Percentiles rank a stretch among this genome's conserved stretches.
Evolutionary conservation across 2,329 filamentous ascomycete species (phyloP).

Genomic region (Colletotrichum tabaci): DNA sequence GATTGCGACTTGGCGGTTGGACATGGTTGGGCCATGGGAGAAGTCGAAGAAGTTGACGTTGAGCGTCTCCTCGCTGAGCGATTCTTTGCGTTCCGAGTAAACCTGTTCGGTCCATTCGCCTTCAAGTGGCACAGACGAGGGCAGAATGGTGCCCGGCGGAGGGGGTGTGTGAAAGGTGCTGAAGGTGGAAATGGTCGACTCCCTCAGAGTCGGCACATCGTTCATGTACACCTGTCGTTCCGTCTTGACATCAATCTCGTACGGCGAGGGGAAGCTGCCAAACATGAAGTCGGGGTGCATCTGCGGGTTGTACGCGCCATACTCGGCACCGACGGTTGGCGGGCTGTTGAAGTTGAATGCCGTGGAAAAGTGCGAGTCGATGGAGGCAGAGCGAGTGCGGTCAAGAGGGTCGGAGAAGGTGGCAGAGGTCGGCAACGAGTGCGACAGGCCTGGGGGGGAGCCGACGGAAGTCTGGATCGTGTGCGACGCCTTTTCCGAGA

Average conservation of each 20-base stretch:
- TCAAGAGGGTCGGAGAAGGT: slow-evolving; percentile 83
- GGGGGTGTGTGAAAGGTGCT: slow-evolving; percentile 90
- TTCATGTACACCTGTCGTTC: slow-evolving; percentile 95
- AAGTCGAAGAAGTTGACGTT: slow-evolving; percentile 90
- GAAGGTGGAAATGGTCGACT: slow-evolving; percentile 93
- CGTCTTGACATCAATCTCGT: slow-evolving; percentile 96
- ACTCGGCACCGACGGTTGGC: slow-evolving; percentile 65
- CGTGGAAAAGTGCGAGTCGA: slow-evolving; percentile 83
- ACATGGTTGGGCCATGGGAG: slow-evolving; percentile 75
- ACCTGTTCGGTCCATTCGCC: slow-evolving; percentile 82
- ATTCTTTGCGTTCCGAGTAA: slow-evolving; percentile 78
- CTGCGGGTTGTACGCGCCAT: slow-evolving; percentile 74
- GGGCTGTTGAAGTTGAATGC: slow-evolving; percentile 81
- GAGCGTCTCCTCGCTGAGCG: slow-evolving; percentile 74
- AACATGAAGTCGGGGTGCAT: slow-evolving; percentile 75
- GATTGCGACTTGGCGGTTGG: slow-evolving; percentile 78
- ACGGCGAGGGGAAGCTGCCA: slow-evolving; percentile 76
- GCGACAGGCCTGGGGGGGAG: slow-evolving; percentile 84
- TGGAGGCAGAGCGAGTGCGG: slow-evolving; percentile 81
- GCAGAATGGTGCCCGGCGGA: slow-evolving; percentile 76
- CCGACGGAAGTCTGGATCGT: slow-evolving; percentile 69
- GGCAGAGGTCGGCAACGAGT: slow-evolving; percentile 86
- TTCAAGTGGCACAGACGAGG: slow-evolving; percentile 69
- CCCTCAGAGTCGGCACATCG: slow-evolving; percentile 85
- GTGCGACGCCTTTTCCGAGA: slow-evolving; percentile 84